Conservation (phyloP, 2,329 filamentous ascomycete species). For the Epichloe hybrida region DNA sequence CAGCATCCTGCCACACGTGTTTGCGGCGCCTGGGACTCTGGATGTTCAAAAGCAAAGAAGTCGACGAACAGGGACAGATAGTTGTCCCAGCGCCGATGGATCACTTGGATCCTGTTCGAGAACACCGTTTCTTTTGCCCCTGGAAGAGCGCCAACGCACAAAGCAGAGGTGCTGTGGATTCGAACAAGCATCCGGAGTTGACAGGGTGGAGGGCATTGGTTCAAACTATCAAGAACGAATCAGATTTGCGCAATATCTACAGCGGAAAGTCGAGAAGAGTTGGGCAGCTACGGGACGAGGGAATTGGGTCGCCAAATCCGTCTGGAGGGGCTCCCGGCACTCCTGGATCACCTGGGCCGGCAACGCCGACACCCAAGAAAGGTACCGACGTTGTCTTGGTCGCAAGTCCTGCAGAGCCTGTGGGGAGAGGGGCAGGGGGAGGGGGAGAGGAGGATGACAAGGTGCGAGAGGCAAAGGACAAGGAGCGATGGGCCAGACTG, state of each 20-base stretch:
- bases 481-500: conserved; percentile 59
- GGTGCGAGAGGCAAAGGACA: conserved; percentile 45
- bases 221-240: conserved; percentile 44
- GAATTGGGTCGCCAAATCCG: background rate
- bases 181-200: conserved; percentile 22
- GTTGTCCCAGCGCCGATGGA: conserved; percentile 49
- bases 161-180: conserved; percentile 23
- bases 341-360: conserved; percentile 9
- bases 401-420: conserved; percentile 5
- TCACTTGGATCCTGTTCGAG: conserved; percentile 52
- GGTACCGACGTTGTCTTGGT: conserved; percentile 3
- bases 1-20: conserved; percentile 72
- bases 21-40: conserved; percentile 81
- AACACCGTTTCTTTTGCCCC: conserved; percentile 75
- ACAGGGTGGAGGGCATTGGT: conserved; percentile 43
- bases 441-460: conserved; percentile 28
- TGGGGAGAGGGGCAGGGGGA: conserved; percentile 5
- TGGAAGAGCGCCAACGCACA: conserved; percentile 58
- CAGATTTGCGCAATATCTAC: conserved; percentile 32
- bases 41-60: conserved; percentile 74
- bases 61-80: conserved; percentile 38
- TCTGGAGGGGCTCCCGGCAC: background rate
- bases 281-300: conserved; percentile 3
- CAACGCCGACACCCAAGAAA: conserved; percentile 4
- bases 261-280: conserved; percentile 18